phyloP scores from a whole-genome alignment of 1,284 basidiomycete species.

The Microbotryomycetes sp. region DNA sequence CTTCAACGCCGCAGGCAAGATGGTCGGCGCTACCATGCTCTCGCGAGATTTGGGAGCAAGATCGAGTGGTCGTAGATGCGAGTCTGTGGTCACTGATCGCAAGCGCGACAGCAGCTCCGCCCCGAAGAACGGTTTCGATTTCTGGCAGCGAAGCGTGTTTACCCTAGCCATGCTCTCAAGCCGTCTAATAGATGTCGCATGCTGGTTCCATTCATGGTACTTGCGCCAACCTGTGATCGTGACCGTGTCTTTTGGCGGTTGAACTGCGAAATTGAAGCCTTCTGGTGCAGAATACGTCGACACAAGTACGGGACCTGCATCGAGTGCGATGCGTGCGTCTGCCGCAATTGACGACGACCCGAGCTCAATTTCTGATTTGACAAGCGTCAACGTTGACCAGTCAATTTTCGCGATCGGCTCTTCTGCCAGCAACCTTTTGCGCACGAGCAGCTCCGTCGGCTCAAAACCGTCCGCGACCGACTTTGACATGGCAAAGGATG shows the following conservation, averaged over 20 bases:
- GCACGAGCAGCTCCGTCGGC: conserved; percentile 78
- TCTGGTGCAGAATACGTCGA: conserved; percentile 11
- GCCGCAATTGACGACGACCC: conserved; percentile 51
- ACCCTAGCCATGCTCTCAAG: conserved; percentile 66
- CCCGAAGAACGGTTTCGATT: conserved; percentile 55
- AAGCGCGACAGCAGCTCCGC: conserved; percentile 53
- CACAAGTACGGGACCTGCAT: conserved; percentile 55
- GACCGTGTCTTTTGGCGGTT: conserved; percentile 54
- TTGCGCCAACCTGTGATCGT: conserved; percentile 65
- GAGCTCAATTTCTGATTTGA: conserved; percentile 46
- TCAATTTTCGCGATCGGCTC: conserved; percentile 50
- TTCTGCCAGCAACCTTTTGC: conserved; percentile 56
- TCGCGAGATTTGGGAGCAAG: conserved; percentile 32
- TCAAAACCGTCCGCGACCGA: conserved; percentile 78
- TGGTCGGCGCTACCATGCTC: conserved; percentile 29
- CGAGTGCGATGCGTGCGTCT: conserved; percentile 53
- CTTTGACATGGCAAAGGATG: conserved; percentile 78
- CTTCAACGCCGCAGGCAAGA: conserved; percentile 51
- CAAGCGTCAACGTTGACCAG: conserved; percentile 57
- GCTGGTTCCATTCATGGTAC: conserved; percentile 54
- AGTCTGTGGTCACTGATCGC: conserved; percentile 41
- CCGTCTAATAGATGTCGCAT: conserved; percentile 51
- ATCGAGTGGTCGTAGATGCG: conserved; percentile 55
- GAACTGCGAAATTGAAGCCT: conserved; percentile 10
- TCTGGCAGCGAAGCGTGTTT: conserved; percentile 66